Evolutionary conservation across 768 basidiomycete genomes (phyloP), one percentile per base, ranked within the genome.

Genomic region (Suillus ampliporus): DNA sequence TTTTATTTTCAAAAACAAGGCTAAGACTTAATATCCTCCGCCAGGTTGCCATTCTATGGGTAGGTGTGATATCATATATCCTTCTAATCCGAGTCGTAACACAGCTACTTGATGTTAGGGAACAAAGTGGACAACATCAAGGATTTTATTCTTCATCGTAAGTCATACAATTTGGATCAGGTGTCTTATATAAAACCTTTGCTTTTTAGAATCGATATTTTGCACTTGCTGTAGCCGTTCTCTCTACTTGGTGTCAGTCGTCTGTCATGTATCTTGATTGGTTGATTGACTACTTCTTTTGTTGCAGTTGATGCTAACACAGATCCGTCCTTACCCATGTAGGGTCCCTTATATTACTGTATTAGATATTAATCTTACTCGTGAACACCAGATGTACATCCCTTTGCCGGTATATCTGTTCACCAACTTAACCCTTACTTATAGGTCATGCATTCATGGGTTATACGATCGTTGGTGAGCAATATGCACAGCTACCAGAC

Each of bases 21-120:
- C 48, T 60, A 28, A 60, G 4, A 2, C 21, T n/a, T n/a, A n/a
- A 9, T 15, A 31, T 15, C 31, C 15, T 48, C 14, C 5, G 14
- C 34, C 5, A 60, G 59, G 51, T 61, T 34, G 19, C 35, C 15
- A 54, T 61, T 28, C 19, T 59, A 48, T 61, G 60, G 60, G 60
- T 61, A 54, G 19, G 60, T 52, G 43, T n/a, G 15, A 5, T 23
- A 5, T 5, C 35, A 35, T 54, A 8, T n/a, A 38, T 38, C n/a
- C n/a, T n/a, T n/a, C n/a, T n/a, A n/a, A n/a, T n/a, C n/a, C n/a
- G n/a, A n/a, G n/a, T n/a, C n/a, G 14, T 35, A 34, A 26, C 43
- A 37, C 9, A 15, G 37, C 23, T 15, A 58, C 10, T 53, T 35
- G 23, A n/a, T 26, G 17, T 48, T 28, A 60, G 50, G 34, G 21